Evolutionary conservation across 768 basidiomycete species (phyloP), one percentile per base, ranked within the genome.

Genomic region (Tricholoma hemisulphureum): DNA sequence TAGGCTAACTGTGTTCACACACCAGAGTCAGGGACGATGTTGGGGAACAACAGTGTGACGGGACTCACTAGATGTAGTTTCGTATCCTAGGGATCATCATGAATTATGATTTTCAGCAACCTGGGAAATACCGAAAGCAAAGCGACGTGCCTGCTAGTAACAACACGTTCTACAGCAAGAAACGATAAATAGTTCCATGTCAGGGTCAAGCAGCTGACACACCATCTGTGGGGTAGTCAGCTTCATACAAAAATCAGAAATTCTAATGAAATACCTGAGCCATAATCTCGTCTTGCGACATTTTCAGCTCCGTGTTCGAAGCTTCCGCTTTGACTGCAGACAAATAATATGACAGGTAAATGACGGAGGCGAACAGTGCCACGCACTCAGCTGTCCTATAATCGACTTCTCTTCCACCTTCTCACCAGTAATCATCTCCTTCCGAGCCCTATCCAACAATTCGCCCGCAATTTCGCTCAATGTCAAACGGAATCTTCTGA

Each of bases 401-500:
- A 78, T 72, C 14, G 76, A 78, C 58, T 75, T 77, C 18, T 77
- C 75, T 34, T 71, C 71, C 23, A 48, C 29, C 8, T 57, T 61
- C 11, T 63, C 67, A 6, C 45, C 24, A 14, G 13, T 14, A 11
- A 46, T 26, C 23, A 14, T 65, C 51, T 73, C 78, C 51, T 66
- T 65, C 51, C 71, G 63, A 13, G 69, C 75, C 35, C 72, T 66
- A n/a, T 70, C 67, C 8, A 82, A 58, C 3, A 83, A 58, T 11
- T 69, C 70, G 29, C 73, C 67, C 0, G 78, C 78, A 21, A 82
- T 79, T 1, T 67, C 67, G 1, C 65, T 65, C 72, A 80, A 71
- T 1, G 76, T 71, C 16, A 18, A 8, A 8, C 65, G 68, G 46
- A 1, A 24, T 24, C 11, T 46, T 23, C 31, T 39, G 23, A 53